phyloP scores from a whole-genome alignment of 1,139 yeast genomes.

The Hyphopichia khmerensis region DNA sequence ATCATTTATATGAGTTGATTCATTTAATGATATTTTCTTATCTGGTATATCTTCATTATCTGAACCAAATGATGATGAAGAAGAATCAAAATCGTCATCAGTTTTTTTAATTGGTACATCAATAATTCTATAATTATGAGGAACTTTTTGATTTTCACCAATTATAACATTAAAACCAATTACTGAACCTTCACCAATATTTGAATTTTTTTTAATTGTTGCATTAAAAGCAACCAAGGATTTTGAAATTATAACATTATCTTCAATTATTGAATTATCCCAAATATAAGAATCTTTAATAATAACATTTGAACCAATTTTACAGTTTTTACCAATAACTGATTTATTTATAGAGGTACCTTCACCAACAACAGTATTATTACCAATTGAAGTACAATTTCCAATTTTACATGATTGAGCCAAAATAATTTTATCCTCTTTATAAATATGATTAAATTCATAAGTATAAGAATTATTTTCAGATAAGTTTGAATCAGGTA shows the following conservation, averaged over 20 bases:
- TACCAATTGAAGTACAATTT: slow-evolving; percentile 75
- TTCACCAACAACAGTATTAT: slow-evolving; percentile 65
- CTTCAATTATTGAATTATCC: slow-evolving; percentile 77
- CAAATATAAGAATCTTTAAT: slow-evolving; percentile 80
- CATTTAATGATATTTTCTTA: slow-evolving; percentile 3
- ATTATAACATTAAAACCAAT: slow-evolving; percentile 72
- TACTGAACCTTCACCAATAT: slow-evolving; percentile 68
- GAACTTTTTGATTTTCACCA: slow-evolving; percentile 49
- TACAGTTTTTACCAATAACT: slow-evolving; percentile 82
- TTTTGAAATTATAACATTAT: slow-evolving; percentile 54
- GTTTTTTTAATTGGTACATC: slow-evolving; percentile 43
- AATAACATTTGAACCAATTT: slow-evolving; percentile 72
- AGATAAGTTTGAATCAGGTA: slow-evolving; percentile 79
- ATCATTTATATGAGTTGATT: slow-evolving; percentile 20
- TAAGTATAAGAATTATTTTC: slow-evolving; percentile 72
- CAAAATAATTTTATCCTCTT: slow-evolving; percentile 76
- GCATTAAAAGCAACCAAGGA: slow-evolving; percentile 72
- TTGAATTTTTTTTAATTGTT: slow-evolving; percentile 50
- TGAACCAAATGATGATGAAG: slow-evolving; percentile 20
- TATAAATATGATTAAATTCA: slow-evolving; percentile 83
- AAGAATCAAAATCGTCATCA: slow-evolving; percentile 21
- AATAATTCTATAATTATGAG: slow-evolving; percentile 52
- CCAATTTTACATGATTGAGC: slow-evolving; percentile 90
- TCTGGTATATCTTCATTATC: slow-evolving; percentile 21
- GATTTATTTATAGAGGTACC: slow-evolving; percentile 57